These are phyloP conservation scores for Pleurotus tuoliensis DNA, from an alignment of 768 basidiomycete genomes.

Conservation along the genomic window DNA sequence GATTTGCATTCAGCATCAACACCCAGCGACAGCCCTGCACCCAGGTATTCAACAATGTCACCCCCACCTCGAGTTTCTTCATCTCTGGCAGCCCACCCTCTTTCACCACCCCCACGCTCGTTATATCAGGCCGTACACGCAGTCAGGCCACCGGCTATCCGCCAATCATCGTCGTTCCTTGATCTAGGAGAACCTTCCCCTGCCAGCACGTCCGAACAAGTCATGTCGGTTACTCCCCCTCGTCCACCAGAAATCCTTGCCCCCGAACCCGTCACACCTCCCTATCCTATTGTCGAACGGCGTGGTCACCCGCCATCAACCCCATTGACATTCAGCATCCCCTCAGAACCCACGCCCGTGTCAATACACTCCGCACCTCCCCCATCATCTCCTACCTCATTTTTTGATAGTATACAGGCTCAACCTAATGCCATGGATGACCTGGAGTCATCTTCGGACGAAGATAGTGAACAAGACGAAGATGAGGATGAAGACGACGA, in stretches of 20 bases:
- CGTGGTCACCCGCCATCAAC: conserved; percentile 20
- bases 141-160: conserved; percentile 7
- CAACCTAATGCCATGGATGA: conserved; percentile 74
- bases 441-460: conserved; percentile 58
- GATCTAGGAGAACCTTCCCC: conserved; percentile 7
- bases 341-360: conserved; percentile 36
- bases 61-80: conserved; percentile 67
- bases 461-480: conserved; percentile 33
- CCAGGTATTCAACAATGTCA: conserved; percentile 39
- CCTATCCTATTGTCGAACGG: conserved; percentile 32
- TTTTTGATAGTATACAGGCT: conserved; percentile 72
- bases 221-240: background rate
- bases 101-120: conserved; percentile 53
- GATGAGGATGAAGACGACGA: conserved; percentile 30
- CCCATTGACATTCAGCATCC: conserved; percentile 41
- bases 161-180: conserved; percentile 3
- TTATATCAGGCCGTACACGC: conserved; percentile 1
- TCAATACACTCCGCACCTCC: conserved; percentile 59
- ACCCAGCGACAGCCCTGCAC: conserved; percentile 21
- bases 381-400: conserved; percentile 62
- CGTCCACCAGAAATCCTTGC: conserved; percentile 29
- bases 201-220: background rate
- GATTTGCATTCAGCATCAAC: conserved; percentile 19
- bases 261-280: conserved; percentile 41
- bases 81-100: conserved; percentile 49